These are phyloP conservation scores for Trypanosoma boissoni DNA, from an alignment of 208 protist genomes.

Conservation along the genomic window DNA sequence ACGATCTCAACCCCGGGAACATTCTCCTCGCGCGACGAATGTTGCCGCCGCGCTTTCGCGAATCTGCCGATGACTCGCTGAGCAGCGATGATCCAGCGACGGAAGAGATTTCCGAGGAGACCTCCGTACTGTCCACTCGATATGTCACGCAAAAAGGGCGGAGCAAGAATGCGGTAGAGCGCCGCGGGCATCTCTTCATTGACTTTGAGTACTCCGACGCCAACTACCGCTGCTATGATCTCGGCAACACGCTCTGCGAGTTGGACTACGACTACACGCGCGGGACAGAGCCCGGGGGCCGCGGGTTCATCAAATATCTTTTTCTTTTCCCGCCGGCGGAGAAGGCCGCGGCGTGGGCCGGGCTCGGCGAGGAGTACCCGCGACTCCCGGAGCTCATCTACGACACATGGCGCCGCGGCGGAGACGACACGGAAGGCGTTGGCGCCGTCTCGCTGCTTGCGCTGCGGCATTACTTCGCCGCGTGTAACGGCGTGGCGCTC, in stretches of 20 bases:
- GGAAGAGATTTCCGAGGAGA: slow-evolving; percentile 40
- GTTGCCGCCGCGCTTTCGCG: slow-evolving; percentile 34
- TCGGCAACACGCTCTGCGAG: slow-evolving; percentile 85
- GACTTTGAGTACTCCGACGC: slow-evolving; percentile 87
- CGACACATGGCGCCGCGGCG: slow-evolving; percentile 41
- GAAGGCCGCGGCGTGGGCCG: slow-evolving; percentile 48
- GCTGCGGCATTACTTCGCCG: slow-evolving; percentile 21
- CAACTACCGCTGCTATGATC: slow-evolving; percentile 82
- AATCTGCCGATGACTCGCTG: slow-evolving; percentile 1
- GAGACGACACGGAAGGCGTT: slow-evolving; percentile 2
- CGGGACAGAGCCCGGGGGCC: slow-evolving; percentile 55
- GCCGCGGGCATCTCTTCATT: slow-evolving; percentile 71
- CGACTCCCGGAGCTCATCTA: slow-evolving; percentile 70
- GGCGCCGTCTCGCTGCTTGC: slow-evolving; percentile 14
- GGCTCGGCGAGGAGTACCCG: slow-evolving; percentile 60
- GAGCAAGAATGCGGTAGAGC: slow-evolving; percentile 70
- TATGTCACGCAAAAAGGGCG: slow-evolving; percentile 62
- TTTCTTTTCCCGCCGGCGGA: slow-evolving; percentile 46
- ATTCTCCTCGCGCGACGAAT: slow-evolving; percentile 66
- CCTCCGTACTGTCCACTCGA: slow-evolving; percentile 46
- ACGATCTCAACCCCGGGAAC: slow-evolving; percentile 84
- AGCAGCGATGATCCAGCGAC: slow-evolving; percentile 52
- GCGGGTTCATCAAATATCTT: slow-evolving; percentile 81
- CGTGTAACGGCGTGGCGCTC: slow-evolving; percentile 6
- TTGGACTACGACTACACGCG: slow-evolving; percentile 84